Conservation (phyloP, 495 filamentous ascomycete species). For the Extremus antarcticus region DNA sequence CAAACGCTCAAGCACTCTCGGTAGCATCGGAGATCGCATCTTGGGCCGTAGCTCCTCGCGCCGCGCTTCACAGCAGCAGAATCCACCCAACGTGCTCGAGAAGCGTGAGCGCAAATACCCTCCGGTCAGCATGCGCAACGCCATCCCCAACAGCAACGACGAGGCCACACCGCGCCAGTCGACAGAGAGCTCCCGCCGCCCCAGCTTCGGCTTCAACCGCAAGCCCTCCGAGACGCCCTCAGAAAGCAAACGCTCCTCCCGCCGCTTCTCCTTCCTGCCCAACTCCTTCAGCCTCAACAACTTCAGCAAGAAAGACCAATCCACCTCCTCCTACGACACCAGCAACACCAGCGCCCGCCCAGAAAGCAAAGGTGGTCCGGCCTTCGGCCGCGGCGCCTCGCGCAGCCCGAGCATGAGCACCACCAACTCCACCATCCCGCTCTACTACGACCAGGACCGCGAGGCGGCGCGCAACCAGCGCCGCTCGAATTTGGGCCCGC, state of each 20-base stretch:
- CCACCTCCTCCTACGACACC: constrained; percentile 24
- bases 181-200: constrained; percentile 70
- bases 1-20: constrained; percentile 82
- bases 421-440: constrained; percentile 27
- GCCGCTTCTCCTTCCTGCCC: constrained; percentile 65
- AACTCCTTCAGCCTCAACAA: constrained; percentile 57
- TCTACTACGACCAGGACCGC: constrained; percentile 25
- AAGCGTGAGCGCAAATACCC: constrained; percentile 28
- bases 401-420: constrained; percentile 31
- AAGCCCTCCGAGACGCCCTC: constrained; percentile 46
- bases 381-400: constrained; percentile 25
- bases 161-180: constrained; percentile 56
- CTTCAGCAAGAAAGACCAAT: constrained; percentile 21
- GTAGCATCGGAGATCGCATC: constrained; percentile 64
- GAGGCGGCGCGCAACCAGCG: constrained; percentile 7
- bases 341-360: constrained; percentile 28
- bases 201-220: constrained; percentile 61
- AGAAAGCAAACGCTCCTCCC: constrained; percentile 29
- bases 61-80: constrained; percentile 40
- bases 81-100: constrained; percentile 28
- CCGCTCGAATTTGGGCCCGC: neutral
- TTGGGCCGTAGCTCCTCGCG: constrained; percentile 71
- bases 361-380: constrained; percentile 21
- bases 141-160: constrained; percentile 71
- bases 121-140: constrained; percentile 26